Base-by-base conservation (phyloP, 305 asterid species). In the Ilex paraguariensis region DNA sequence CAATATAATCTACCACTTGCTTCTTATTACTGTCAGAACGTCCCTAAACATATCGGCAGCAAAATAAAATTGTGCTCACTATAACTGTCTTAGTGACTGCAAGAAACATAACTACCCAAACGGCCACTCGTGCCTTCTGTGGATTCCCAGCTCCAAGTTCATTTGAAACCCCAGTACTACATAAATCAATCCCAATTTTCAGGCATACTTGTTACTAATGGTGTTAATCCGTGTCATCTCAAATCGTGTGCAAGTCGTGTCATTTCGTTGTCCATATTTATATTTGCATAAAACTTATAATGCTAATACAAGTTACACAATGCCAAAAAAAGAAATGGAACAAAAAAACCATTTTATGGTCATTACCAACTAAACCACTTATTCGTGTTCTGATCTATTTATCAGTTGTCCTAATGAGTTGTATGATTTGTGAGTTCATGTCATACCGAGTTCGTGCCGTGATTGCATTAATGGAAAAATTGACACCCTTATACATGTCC, bases 71-170 rank as follows among this genome's bases (percentile, higher is more conserved):
- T 2, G 11, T 33, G 15, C 36, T 49, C 15, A 60, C 73, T 31
- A 55, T 13, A 13, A 61, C 10, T 13, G 39, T 40, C 46, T 68
- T 67, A 5, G 16, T 13, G 5, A 30, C 44, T 44, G 61, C 32
- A 21, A 62, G 53, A 33, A 57, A 33, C 52, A 56, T 42, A 14
- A 49, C 68, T 2, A 36, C 40, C 33, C n/a, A 62, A 9, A 69
- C 31, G 32, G 55, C 36, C n/a, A 62, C 13, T 56, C 56, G 63
- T 17, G 70, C 73, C 14, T 64, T 57, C 54, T 60, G 48, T 17
- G 78, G 61, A 9, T 60, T 60, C 53, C 78, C 74, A 39, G 74
- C 78, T 64, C 68, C 68, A 10, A 68, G 64, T 64, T 73, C 68
- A 30, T 68, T 67, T 21, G 74, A 68, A 16, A 73, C 67, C 21